phyloP scores from a whole-genome alignment of 2,329 filamentous ascomycete genomes.

The Xylaria polymorpha region DNA sequence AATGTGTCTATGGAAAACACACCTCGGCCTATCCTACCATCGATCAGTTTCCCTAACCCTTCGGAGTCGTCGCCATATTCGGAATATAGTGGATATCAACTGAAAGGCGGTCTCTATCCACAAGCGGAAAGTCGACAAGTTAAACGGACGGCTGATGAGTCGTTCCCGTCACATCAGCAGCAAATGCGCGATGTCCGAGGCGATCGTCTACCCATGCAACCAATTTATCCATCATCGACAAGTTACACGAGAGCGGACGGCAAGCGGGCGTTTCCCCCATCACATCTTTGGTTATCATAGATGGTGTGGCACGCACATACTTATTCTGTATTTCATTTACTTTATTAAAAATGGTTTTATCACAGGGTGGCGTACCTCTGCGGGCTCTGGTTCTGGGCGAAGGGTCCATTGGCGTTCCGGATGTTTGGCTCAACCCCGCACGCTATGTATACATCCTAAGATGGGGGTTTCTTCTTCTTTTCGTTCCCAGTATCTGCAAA shows the following conservation, averaged over 20 bases:
- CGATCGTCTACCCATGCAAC: slow-evolving; percentile 40
- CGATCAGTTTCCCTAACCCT: slow-evolving; percentile 41
- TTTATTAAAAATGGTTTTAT: slow-evolving; percentile 12
- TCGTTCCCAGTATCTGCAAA: neutral
- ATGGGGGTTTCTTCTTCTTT: slow-evolving; percentile 18
- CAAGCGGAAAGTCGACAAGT: slow-evolving; percentile 41
- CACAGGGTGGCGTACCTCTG: slow-evolving; percentile 9
- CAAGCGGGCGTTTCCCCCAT: slow-evolving; percentile 31
- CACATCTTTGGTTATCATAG: slow-evolving; percentile 36
- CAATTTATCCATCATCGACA: slow-evolving; percentile 19
- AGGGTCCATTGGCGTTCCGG: slow-evolving; percentile 25
- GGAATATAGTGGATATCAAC: slow-evolving; percentile 41
- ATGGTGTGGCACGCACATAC: neutral
- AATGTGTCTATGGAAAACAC: slow-evolving; percentile 42
- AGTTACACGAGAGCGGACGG: slow-evolving; percentile 45
- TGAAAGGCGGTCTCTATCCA: slow-evolving; percentile 40
- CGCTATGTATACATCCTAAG: slow-evolving; percentile 31
- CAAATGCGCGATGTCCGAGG: slow-evolving; percentile 44
- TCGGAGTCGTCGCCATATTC: slow-evolving; percentile 40
- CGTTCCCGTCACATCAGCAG: slow-evolving; percentile 42
- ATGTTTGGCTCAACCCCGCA: slow-evolving; percentile 12
- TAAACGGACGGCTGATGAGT: slow-evolving; percentile 46
- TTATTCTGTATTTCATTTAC: neutral
- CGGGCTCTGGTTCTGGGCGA: slow-evolving; percentile 12
- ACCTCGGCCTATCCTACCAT: slow-evolving; percentile 41